Conservation (phyloP, 1,284 basidiomycete species). For the Tilletia walkeri region DNA sequence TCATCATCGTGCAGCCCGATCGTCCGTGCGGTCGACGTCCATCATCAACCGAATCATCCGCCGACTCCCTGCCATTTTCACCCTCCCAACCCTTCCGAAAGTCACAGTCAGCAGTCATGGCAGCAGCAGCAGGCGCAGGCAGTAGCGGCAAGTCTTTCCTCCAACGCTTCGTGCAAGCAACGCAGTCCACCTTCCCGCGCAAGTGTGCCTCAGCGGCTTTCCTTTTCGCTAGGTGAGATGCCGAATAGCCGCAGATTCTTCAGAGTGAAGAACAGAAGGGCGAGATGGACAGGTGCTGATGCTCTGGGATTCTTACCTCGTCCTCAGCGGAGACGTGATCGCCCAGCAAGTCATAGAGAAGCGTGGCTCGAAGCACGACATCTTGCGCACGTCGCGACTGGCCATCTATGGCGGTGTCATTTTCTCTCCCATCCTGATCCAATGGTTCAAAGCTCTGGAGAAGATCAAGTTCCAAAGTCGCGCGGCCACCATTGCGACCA, state of each 20-base stretch:
- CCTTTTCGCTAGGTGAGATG: constrained; percentile 30
- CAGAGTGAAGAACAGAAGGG: not conserved
- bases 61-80: no score
- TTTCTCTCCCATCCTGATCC: constrained; percentile 39
- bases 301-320: not conserved
- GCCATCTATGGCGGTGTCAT: constrained; percentile 41
- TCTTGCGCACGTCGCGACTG: constrained; percentile 32
- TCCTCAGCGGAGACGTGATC: constrained; percentile 34
- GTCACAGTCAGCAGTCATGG: not conserved
- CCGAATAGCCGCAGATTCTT: not conserved
- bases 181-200: constrained; percentile 40
- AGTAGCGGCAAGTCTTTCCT: constrained; percentile 30
- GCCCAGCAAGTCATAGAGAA: constrained; percentile 46
- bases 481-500: constrained; percentile 33
- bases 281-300: constrained; percentile 17
- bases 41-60: no score
- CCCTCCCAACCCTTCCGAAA: no score
- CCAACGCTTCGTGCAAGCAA: constrained; percentile 35
- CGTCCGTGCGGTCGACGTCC: no score
- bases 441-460: constrained; percentile 46
- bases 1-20: no score
- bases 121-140: constrained; percentile 1
- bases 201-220: constrained; percentile 42
- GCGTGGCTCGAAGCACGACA: constrained; percentile 30
- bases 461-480: constrained; percentile 28